These are phyloP conservation scores for Lodderomyces metapsilosis DNA, from an alignment of 1,139 yeast genomes.

Conservation along the genomic window DNA sequence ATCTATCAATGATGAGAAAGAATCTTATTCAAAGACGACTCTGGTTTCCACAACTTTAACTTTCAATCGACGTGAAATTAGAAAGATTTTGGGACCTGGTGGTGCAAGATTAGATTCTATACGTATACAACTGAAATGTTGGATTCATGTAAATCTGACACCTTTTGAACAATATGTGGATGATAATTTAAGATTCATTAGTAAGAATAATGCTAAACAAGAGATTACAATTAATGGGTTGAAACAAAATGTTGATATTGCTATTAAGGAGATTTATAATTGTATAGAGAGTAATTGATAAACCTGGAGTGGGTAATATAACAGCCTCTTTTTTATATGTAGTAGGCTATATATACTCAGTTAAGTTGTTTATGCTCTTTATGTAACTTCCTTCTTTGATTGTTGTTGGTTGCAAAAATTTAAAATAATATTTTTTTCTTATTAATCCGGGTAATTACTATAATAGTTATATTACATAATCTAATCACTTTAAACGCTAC, in stretches of 20 bases:
- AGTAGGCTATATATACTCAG: background rate
- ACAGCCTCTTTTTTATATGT: no score
- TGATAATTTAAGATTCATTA: background rate
- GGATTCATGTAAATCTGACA: conserved; percentile 23
- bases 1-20: no score
- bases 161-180: background rate
- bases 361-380: background rate
- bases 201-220: conserved; percentile 14
- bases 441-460: background rate
- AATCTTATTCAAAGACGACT: background rate
- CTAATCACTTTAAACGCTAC: no score
- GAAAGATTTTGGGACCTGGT: conserved; percentile 28
- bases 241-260: conserved; percentile 17
- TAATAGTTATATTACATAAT: background rate
- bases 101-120: conserved; percentile 26
- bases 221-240: conserved; percentile 17
- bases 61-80: conserved; percentile 23
- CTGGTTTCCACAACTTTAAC: conserved; percentile 2
- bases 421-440: background rate
- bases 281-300: background rate
- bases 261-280: conserved; percentile 16
- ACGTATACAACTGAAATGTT: conserved; percentile 27
- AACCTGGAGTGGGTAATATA: no score
- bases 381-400: background rate
- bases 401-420: background rate